These are phyloP conservation scores for Aspergillus persii DNA, from an alignment of 2,329 filamentous ascomycete species.

Conservation along the genomic window DNA sequence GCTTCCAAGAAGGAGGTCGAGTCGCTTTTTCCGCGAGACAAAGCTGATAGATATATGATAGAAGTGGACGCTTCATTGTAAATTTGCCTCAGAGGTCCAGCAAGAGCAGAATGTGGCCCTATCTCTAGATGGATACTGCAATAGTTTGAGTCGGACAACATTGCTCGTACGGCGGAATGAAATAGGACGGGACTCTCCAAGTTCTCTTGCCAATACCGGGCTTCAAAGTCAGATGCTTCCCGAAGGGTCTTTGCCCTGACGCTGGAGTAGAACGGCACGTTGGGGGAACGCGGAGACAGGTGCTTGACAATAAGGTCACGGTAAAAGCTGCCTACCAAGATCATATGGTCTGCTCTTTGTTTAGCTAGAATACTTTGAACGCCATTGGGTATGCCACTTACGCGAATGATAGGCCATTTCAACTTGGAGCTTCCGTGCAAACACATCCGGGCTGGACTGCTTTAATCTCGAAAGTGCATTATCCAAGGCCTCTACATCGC, in stretches of 20 bases:
- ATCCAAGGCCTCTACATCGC: background rate
- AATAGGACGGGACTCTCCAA: background rate
- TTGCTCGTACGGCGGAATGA: background rate
- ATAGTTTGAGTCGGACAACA: background rate
- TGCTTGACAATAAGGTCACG: background rate
- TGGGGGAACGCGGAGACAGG: background rate
- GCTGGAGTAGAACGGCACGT: background rate
- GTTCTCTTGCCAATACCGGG: background rate
- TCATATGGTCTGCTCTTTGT: background rate
- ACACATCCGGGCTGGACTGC: background rate
- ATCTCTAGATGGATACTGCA: background rate
- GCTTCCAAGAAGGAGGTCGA: background rate
- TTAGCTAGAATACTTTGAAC: background rate
- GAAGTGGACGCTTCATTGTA: background rate
- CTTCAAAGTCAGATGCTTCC: background rate
- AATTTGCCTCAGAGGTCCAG: background rate
- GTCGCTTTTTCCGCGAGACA: background rate
- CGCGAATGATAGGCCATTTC: background rate
- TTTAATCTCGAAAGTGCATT: background rate
- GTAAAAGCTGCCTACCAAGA: background rate
- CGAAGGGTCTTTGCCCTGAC: background rate
- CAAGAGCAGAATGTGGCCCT: conserved; percentile 2
- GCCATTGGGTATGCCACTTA: background rate
- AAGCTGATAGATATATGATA: background rate
- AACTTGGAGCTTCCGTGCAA: background rate